Evolutionary conservation across 2,329 filamentous ascomycete genomes (phyloP), one percentile per base, ranked within the genome.

Genomic region (Colletotrichum incanum): DNA sequence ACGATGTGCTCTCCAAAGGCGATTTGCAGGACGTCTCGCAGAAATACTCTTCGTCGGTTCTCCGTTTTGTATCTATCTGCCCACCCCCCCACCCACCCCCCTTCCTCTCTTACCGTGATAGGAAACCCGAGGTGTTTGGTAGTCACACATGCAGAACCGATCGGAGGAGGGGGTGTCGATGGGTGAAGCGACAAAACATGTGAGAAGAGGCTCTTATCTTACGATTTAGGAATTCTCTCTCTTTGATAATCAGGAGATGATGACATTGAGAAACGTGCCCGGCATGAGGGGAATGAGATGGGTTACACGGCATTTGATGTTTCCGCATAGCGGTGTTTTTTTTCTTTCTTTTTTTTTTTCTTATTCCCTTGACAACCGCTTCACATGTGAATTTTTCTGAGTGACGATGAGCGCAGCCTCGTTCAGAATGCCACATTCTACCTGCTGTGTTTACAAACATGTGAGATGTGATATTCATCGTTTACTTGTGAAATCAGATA

Each of bases 401-500:
- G 16, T 50, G 11, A 37, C 31, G 3, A 52, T 18, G 20, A 26
- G 39, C 11, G 18, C 41, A 28, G 20, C 34, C 23, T n/a, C 45
- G 14, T 63, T 31, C 47, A 52, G 34, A 20, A 50, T 52, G 8
- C 60, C n/a, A 63, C 60, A 16, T 41, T 12, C 43, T 63, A 23
- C 20, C 28, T 52, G 7, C 16, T 20, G 34, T 20, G n/a, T n/a
- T 28, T 49, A 26, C 23, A 0, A 34, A 52, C 43, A 63, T 41
- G 31, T 63, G 45, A n/a, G n/a, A 52, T 39, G 14, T 39, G 59
- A 18, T 31, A 37, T 28, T 4, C 18, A 7, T 63, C 18, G 23
- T 16, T 14, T 31, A 12, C 28, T 49, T 4, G 18, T 20, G 28
- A 37, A 20, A 31, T 7, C 11, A 62, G 14, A n/a, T n/a, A 1